phyloP scores from a whole-genome alignment of 805 yeast species.

The Cyberlindnera xishuangbannaensis region DNA sequence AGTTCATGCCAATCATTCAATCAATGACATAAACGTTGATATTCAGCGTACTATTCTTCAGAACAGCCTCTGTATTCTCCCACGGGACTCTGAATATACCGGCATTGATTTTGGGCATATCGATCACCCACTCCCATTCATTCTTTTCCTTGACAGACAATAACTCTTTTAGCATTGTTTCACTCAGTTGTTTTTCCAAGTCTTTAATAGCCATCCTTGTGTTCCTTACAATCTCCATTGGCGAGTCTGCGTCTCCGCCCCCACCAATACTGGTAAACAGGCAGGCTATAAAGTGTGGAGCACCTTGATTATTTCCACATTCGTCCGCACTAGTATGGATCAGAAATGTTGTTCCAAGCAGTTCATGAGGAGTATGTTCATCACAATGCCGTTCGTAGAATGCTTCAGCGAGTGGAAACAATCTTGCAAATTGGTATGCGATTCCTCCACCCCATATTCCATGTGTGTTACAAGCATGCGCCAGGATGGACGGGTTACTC shows the following conservation, averaged over 20 bases:
- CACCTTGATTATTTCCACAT: conserved; percentile 26
- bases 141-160: conserved; percentile 1
- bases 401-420: conserved; percentile 53
- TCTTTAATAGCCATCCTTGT: conserved; percentile 48
- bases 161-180: background rate
- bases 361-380: conserved; percentile 22
- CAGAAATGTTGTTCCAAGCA: conserved; percentile 53
- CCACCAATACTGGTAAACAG: conserved; percentile 65
- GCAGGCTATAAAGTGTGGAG: conserved; percentile 42
- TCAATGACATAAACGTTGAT: conserved; percentile 44
- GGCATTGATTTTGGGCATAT: conserved; percentile 75
- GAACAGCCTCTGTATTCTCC: conserved; percentile 54
- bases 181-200: conserved; percentile 34
- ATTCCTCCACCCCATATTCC: conserved; percentile 88
- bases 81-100: conserved; percentile 81
- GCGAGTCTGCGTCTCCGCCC: conserved; percentile 34
- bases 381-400: conserved; percentile 32
- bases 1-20: background rate
- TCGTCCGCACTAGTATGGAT: conserved; percentile 32
- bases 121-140: conserved; percentile 28
- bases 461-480: conserved; percentile 75
- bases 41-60: conserved; percentile 31
- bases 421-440: conserved; percentile 49
- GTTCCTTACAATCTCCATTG: conserved; percentile 40
- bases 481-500: conserved; percentile 41